A percentile compares a stretch with the other conserved stretches of the same genome.
These are phyloP conservation scores for Sporothrix pseudoabietina DNA, from an alignment of 2,329 filamentous ascomycete species.

Conservation along the genomic window DNA sequence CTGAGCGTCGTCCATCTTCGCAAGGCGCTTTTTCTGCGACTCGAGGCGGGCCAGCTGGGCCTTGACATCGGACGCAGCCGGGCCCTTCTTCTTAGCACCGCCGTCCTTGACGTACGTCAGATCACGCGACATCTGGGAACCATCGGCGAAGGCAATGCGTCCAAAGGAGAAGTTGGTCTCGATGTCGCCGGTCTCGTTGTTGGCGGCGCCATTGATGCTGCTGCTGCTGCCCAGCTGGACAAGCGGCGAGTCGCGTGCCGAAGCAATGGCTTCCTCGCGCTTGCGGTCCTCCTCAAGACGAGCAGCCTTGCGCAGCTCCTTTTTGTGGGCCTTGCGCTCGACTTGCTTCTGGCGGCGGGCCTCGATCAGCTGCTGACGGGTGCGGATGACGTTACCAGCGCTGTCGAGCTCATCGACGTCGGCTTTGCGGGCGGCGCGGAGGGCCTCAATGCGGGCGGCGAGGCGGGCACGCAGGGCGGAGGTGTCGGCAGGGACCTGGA, in stretches of 20 bases:
- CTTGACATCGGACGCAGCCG: constrained; percentile 69
- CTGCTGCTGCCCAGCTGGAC: constrained; percentile 48
- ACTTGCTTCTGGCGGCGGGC: constrained; percentile 84
- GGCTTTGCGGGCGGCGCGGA: constrained; percentile 84
- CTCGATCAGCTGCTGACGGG: constrained; percentile 89
- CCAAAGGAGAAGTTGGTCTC: constrained; percentile 82
- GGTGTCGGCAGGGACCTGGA: constrained; percentile 61
- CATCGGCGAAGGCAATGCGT: constrained; percentile 86
- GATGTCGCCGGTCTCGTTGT: constrained; percentile 50
- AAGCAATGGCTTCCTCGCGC: constrained; percentile 62
- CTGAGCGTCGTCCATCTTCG: constrained; percentile 75
- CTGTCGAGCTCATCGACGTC: constrained; percentile 56
- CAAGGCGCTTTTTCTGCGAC: constrained; percentile 80
- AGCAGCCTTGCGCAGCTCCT: constrained; percentile 74
- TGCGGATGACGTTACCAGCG: constrained; percentile 79
- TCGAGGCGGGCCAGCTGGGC: constrained; percentile 84
- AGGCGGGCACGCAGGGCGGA: constrained; percentile 76
- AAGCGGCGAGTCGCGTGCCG: constrained; percentile 61
- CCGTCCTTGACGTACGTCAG: constrained; percentile 59
- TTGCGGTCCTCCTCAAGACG: constrained; percentile 76
- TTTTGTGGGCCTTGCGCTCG: constrained; percentile 84
- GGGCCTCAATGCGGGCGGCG: constrained; percentile 77
- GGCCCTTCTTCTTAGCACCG: constrained; percentile 69
- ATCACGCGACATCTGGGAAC: constrained; percentile 74
- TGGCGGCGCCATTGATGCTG: constrained; percentile 38